Evolutionary conservation across 352 stramenopile genomes (phyloP), one percentile per base, ranked within the genome.

Genomic region (Thalassiosira hispida): DNA sequence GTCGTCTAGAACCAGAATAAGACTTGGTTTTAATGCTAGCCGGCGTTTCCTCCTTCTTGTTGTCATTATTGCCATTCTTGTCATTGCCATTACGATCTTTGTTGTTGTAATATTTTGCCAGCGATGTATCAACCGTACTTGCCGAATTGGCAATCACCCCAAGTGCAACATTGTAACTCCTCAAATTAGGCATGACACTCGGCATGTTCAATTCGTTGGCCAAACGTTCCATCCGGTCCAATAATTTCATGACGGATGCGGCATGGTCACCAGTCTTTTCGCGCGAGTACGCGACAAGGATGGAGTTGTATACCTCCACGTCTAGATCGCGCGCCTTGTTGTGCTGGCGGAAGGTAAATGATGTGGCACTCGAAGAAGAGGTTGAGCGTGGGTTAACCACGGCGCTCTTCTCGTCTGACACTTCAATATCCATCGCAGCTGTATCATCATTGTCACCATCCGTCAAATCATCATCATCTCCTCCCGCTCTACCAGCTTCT

Each of bases 191-290:
- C 49, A 42, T 67, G 16, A 85, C 78, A 16, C 49, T 76, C n/a
- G 78, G 71, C 78, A 77, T 87, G 53, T 80, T 76, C 47, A 85
- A 53, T 49, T 89, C 71, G 27, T 74, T 60, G 0, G 83, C 77
- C 42, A 89, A 73, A 11, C 57, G 27, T 76, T 90, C 75, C 86
- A 92, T 92, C 25, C 84, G 75, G 63, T 81, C 53, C 7, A 92
- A 62, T 31, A 85, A 63, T 59, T 29, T 33, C 78, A 85, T 85
- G 6, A 85, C 78, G 44, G 22, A 40, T 33, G 71, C 72, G 16
- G 78, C 55, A 46, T 85, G 71, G 71, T 85, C 78, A 38, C 51
- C 55, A 20, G 5, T 66, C 23, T 64, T 33, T 47, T 84, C 76
- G 29, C 69, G 76, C 29, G 63, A 74, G 47, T 62, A 78, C 4